These are phyloP conservation scores for Pleurotus tuber-regium DNA, from an alignment of 768 basidiomycete genomes.

Conservation along the genomic window DNA sequence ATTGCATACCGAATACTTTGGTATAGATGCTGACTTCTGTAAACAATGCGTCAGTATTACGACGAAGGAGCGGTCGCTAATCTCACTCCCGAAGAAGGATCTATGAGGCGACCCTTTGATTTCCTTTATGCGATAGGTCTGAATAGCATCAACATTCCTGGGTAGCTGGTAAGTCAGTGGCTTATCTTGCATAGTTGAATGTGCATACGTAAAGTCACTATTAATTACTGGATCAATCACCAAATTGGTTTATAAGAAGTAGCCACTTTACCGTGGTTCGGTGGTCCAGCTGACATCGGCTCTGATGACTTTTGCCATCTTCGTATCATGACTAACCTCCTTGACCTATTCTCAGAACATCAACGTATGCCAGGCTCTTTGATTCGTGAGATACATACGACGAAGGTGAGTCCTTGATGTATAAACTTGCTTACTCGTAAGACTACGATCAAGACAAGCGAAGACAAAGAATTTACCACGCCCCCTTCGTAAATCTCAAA, in stretches of 20 bases:
- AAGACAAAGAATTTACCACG: constrained; percentile 46
- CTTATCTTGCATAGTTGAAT: too few relatives aligned
- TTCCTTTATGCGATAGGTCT: constrained; percentile 71
- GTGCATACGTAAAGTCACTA: constrained; percentile 73
- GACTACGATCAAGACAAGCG: neutral
- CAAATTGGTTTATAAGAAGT: neutral
- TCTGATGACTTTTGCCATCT: constrained; percentile 63
- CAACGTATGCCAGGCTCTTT: too few relatives aligned
- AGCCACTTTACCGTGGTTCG: constrained; percentile 48
- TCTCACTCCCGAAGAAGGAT: constrained; percentile 74
- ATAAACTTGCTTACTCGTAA: constrained; percentile 56
- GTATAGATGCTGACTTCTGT: constrained; percentile 62
- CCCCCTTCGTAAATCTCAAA: constrained; percentile 92
- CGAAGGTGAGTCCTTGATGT: constrained; percentile 81
- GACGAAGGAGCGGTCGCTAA: neutral
- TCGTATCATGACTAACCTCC: constrained; percentile 79
- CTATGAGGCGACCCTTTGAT: constrained; percentile 53
- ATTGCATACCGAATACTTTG: constrained; percentile 68
- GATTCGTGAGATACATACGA: too few relatives aligned
- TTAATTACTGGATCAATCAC: neutral
- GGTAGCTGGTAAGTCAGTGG: too few relatives aligned
- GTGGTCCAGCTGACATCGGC: constrained; percentile 88
- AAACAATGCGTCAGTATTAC: neutral
- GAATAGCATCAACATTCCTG: constrained; percentile 75
- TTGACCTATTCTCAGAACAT: too few relatives aligned